Evolutionary conservation across 345 rosid genomes (phyloP).

Genomic region (Heritiera littoralis): DNA sequence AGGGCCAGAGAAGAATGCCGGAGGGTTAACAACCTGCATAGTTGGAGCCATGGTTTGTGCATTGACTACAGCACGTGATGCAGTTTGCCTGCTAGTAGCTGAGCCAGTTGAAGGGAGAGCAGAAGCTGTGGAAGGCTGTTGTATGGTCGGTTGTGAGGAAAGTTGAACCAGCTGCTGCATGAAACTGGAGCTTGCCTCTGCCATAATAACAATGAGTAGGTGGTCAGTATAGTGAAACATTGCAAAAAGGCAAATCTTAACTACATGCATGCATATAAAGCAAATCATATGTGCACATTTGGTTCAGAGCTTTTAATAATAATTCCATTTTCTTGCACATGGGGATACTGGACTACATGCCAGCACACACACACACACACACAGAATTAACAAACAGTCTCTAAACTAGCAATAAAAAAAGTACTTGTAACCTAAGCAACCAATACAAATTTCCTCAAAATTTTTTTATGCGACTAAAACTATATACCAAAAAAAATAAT

Average conservation of each 20-base stretch:
- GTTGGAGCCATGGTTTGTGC: slow-evolving; percentile 28
- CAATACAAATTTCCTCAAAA: neutral
- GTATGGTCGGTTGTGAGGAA: slow-evolving; percentile 32
- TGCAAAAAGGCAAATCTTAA: neutral
- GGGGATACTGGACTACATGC: neutral
- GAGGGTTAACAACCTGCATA: slow-evolving; percentile 22
- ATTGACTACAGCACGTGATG: slow-evolving; percentile 16
- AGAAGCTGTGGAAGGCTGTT: slow-evolving; percentile 26
- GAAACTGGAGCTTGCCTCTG: slow-evolving; percentile 42
- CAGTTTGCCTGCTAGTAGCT: slow-evolving; percentile 12
- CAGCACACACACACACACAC: neutral
- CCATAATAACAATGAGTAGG: slow-evolving; percentile 8
- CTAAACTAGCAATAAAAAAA: neutral
- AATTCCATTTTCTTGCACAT: neutral
- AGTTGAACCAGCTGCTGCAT: slow-evolving; percentile 39
- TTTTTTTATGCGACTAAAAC: neutral
- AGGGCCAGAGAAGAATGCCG: slow-evolving; percentile 23
- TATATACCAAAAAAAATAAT: neutral
- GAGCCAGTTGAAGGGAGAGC: slow-evolving; percentile 30
- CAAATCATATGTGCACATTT: neutral
- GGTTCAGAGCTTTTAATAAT: neutral
- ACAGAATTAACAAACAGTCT: neutral
- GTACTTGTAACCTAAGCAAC: neutral
- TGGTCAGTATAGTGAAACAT: neutral
- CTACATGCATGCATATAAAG: neutral